Base-by-base conservation (phyloP, 2,329 filamentous ascomycete genomes). In the Cladophialophora exuberans region DNA sequence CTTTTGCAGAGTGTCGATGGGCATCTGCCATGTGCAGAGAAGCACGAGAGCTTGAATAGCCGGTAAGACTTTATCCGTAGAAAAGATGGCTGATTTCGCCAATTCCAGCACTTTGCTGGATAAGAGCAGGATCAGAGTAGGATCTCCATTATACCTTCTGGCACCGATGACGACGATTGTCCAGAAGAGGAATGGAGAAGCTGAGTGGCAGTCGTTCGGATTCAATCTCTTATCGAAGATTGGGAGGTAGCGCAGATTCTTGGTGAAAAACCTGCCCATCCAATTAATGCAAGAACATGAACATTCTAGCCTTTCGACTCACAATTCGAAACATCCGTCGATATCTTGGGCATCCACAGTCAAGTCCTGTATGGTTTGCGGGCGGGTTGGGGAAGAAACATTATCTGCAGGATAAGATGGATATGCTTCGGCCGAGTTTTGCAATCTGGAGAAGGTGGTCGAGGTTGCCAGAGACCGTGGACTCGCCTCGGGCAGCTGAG, bases 121-220 rank as follows among this genome's bases (percentile, higher is more conserved):
- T 11, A 78, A 67, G 63, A 66, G 82, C 48, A 77, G 77, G 31
- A 86, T 72, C 25, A 86, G 69, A 13, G 72, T 73, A 0, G 78
- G 71, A 59, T 84, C 81, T 13, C 72, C 67, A 22, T 76, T 74
- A 57, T 81, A 85, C 42, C 83, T 79, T 36, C 84, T 78, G 28
- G 83, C 79, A n/a, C 83, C 83, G 33, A 85, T 78, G 30, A 81
- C 79, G 42, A 86, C 75, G 44, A 87, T 81, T 22, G 82, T 82
- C 84, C 84, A 87, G 67, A 86, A 86, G 6, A 87, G 75, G 4
- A 87, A 71, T 11, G 80, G 81, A 38, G 81, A 83, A 26, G 78
- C 71, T n/a, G 75, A 75, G 60, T 81, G 80, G 66, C 82, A 85
- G 41, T 81, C 76, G 31, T 84, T 79, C 2, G 82, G 78, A 3